Evolutionary conservation across 139 green algal genomes (phyloP).

Genomic region (Picochlorum sp.): DNA sequence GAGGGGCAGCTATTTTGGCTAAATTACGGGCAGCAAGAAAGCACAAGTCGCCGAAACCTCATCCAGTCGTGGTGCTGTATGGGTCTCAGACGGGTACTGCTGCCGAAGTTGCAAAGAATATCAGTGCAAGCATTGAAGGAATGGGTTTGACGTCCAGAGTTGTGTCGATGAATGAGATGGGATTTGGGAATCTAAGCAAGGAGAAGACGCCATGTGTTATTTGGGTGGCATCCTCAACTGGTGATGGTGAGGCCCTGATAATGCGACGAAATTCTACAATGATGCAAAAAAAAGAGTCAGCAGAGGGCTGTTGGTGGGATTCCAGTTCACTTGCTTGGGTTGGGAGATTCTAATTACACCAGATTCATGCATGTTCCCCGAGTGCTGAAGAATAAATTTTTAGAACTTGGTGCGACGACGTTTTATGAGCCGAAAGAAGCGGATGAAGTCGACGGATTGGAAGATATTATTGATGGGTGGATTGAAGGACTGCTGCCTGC

Average conservation of each 20-base stretch:
- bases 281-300: constrained; percentile 41
- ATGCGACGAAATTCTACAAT: constrained; percentile 62
- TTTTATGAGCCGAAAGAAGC: constrained; percentile 73
- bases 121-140: constrained; percentile 61
- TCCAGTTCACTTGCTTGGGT: constrained; percentile 78
- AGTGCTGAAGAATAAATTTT: constrained; percentile 49
- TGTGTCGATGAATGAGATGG: constrained; percentile 67
- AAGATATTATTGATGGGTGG: constrained; percentile 74
- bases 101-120: constrained; percentile 79
- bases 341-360: constrained; percentile 98
- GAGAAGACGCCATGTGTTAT: constrained; percentile 34
- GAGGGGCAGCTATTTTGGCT: constrained; percentile 26
- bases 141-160: constrained; percentile 24
- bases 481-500: constrained; percentile 42
- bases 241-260: constrained; percentile 95
- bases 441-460: constrained; percentile 90
- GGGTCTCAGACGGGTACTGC: constrained; percentile 86
- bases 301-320: constrained; percentile 23
- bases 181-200: constrained; percentile 44
- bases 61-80: constrained; percentile 60
- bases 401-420: constrained; percentile 62
- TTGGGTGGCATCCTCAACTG: constrained; percentile 59
- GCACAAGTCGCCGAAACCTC: background rate
- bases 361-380: constrained; percentile 79
- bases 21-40: constrained; percentile 9